Evolutionary conservation across 2,329 filamentous ascomycete genomes (phyloP).

Genomic region (Domatiomyces globalis): DNA sequence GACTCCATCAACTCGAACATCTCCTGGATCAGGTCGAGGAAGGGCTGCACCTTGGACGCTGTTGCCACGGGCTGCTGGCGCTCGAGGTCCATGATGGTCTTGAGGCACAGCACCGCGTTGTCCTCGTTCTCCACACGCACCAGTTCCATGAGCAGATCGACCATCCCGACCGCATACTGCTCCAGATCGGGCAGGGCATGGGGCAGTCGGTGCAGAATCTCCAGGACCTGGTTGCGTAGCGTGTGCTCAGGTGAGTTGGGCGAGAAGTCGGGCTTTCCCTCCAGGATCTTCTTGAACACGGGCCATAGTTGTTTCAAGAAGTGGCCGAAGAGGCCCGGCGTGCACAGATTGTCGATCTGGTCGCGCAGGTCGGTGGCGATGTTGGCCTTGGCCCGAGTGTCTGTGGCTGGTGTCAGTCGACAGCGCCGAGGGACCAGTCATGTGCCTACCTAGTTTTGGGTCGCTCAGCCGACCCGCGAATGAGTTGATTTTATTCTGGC

Average conservation of each 20-base stretch:
- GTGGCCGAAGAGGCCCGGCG: conserved; percentile 57
- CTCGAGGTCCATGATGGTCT: conserved; percentile 94
- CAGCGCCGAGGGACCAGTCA: conserved; percentile 1
- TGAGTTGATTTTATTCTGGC: conserved; percentile 31
- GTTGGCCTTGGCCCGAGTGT: conserved; percentile 66
- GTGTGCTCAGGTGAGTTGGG: conserved; percentile 86
- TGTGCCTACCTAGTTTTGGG: conserved; percentile 32
- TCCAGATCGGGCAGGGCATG: conserved; percentile 69
- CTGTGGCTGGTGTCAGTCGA: conserved; percentile 32
- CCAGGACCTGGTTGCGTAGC: conserved; percentile 82
- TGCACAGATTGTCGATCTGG: conserved; percentile 70
- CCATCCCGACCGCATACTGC: conserved; percentile 72
- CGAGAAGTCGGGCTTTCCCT: conserved; percentile 76
- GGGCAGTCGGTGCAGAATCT: conserved; percentile 81
- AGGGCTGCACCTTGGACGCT: conserved; percentile 68
- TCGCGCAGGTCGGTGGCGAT: conserved; percentile 79
- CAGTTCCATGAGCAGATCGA: conserved; percentile 77
- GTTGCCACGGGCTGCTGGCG: conserved; percentile 80
- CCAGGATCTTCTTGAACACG: conserved; percentile 71
- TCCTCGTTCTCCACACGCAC: conserved; percentile 93
- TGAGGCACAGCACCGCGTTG: conserved; percentile 95
- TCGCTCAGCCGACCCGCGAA: conserved; percentile 37
- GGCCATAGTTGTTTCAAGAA: conserved; percentile 85
- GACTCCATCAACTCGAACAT: conserved; percentile 91
- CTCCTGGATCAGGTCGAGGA: conserved; percentile 82